These are phyloP conservation scores for Austroboletus festivus DNA, from an alignment of 768 basidiomycete species.

Conservation along the genomic window DNA sequence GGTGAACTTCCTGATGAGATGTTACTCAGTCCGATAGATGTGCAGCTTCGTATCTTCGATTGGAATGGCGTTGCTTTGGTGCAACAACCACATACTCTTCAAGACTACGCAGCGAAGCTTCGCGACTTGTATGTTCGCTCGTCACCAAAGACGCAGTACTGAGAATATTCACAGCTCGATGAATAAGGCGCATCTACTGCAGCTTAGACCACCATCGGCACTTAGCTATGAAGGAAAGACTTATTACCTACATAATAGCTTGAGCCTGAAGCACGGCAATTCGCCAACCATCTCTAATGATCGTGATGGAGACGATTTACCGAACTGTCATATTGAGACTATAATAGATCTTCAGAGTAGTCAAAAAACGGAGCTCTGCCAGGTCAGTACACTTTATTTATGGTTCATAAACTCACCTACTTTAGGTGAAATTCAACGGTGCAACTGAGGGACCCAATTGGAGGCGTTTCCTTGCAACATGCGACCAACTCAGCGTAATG, in stretches of 20 bases:
- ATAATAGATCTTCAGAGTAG: slow-evolving; percentile 52
- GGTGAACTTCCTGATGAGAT: slow-evolving; percentile 4
- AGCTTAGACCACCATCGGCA: slow-evolving; percentile 48
- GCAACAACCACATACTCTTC: slow-evolving; percentile 41
- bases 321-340: slow-evolving; percentile 42
- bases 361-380: slow-evolving; percentile 48
- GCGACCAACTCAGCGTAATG: slow-evolving; percentile 41
- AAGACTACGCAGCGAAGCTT: slow-evolving; percentile 40
- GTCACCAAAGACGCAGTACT: background rate
- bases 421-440: slow-evolving; percentile 47
- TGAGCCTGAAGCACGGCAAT: slow-evolving; percentile 45
- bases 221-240: slow-evolving; percentile 34
- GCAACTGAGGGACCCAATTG: slow-evolving; percentile 39
- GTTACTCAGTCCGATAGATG: slow-evolving; percentile 50
- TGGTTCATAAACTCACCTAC: slow-evolving; percentile 2
- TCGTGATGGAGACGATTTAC: background rate
- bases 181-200: slow-evolving; percentile 24
- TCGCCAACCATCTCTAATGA: slow-evolving; percentile 3
- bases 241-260: slow-evolving; percentile 48
- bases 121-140: slow-evolving; percentile 40
- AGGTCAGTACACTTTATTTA: slow-evolving; percentile 40
- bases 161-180: slow-evolving; percentile 33
- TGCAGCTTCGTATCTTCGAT: slow-evolving; percentile 46
- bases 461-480: slow-evolving; percentile 41
- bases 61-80: slow-evolving; percentile 23